Base-by-base conservation (phyloP, 768 basidiomycete genomes). In the Suillus alpinus region DNA sequence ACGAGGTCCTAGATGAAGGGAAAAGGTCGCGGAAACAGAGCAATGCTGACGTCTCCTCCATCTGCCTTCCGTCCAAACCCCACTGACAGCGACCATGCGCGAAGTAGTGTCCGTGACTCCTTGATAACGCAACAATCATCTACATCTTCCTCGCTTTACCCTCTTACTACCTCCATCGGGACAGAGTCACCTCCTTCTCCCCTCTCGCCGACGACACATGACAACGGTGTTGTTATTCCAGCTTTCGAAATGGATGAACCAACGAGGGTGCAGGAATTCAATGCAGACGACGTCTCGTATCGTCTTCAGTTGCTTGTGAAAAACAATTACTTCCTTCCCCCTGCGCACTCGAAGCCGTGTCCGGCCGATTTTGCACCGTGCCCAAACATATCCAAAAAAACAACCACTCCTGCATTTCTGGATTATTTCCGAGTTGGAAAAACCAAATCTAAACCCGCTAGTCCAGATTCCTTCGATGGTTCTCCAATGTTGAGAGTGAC, bases 281-380 rank as follows among this genome's bases (percentile, higher is more conserved):
- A 85, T 66, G 80, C 82, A 23, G 92, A 94, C 73, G 92, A 94
- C 68, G 91, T 94, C 43, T 86, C 91, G 20, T 91, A 92, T 75
- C 88, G 92, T 26, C 83, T 94, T 20, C 88, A 86, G 43, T 81
- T 94, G 57, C 83, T 94, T 43, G 88, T 94, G 58, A 90, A 88
- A 71, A 94, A 94, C 74, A 93, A 81, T 68, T 94, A 94, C 71
- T 94, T 91, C 69, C 85, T 94, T 40, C 92, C 92, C 4, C 93
- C 92, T 10, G 92, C 92, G 0, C 92, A 94, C 68, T 81, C 86
- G 44, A 94, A 94, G 68, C 92, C 92, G 2, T 84, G 83, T 10
- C 82, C 86, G 2, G 79, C 87, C 31, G 85, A 89, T 56, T 83
- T 92, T 61, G 81, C 83, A 18, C 72, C 78, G 2, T 70, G 69